Base-by-base conservation (phyloP, 2,329 filamentous ascomycete genomes). In the Phaeosphaeria sp. region DNA sequence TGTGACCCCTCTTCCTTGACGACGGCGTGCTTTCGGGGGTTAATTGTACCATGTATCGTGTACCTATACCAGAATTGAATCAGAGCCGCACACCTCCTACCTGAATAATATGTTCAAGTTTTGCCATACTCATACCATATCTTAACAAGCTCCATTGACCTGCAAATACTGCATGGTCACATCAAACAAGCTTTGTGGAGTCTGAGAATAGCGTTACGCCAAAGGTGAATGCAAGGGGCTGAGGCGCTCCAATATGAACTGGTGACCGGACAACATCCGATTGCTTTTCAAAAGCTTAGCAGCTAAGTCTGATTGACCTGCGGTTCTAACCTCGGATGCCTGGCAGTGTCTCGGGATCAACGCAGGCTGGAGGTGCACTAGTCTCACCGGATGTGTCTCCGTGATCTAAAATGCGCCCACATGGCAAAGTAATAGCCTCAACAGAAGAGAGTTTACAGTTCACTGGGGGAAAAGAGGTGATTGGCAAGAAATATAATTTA, bases 81-180 rank as follows among this genome's bases (percentile, higher is more conserved):
- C 30, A 13, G 13, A 13, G 30, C 13, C 30, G 11, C 30, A 36
- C 30, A 36, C 30, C 11, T 6, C 30, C 30, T 36, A 36, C 13
- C 13, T 36, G 30, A 36, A 11, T 7, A 11, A 11, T 36, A 36
- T 36, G 30, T 3, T 7, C 30, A 36, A 11, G 5, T 11, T 7
- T 36, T 13, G 6, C 11, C 30, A 11, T 36, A 15, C 11, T 6
- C 30, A 15, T 18, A 18, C 18, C 11, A 25, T 36, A 21, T 15
- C 18, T 36, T 21, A 30, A n/a, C 13, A 49, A 49, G 46, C 46
- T 25, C 36, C n/a, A 49, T 49, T 49, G 46, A 49, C 46, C n/a
- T 25, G 27, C 15, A 49, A 49, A 36, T 10, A 27, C 25, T 15
- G 23, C 23, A 33, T 25, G 23, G 25, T 49, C 10, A 36, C 7